A percentile compares a stretch with the other conserved stretches of the same genome.
Evolutionary conservation across 2,329 filamentous ascomycete genomes (phyloP).

Genomic region (Fusarium sterilihyphosum): DNA sequence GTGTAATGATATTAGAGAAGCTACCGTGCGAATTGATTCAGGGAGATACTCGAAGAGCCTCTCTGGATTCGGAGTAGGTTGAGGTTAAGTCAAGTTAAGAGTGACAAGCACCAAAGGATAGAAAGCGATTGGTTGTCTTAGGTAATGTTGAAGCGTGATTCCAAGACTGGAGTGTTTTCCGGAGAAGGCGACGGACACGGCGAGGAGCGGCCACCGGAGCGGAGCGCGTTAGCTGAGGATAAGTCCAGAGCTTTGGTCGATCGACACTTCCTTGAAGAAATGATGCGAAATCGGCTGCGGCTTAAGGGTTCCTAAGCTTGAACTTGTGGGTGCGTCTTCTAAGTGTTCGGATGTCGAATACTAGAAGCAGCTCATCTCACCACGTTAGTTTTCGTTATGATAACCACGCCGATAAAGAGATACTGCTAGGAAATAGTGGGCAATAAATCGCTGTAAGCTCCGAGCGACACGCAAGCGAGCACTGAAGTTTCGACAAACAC

Average conservation of each 20-base stretch:
- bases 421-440: constrained; percentile 14
- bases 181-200: constrained; percentile 34
- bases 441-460: constrained; percentile 23
- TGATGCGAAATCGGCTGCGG: constrained; percentile 1
- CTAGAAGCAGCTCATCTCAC: constrained; percentile 18
- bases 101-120: constrained; percentile 10
- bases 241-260: constrained; percentile 24
- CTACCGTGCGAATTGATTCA: constrained; percentile 1
- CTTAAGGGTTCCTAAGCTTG: background rate
- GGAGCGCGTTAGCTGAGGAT: constrained; percentile 22
- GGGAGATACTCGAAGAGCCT: constrained; percentile 7
- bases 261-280: constrained; percentile 18
- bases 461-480: constrained; percentile 24
- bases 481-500: constrained; percentile 14
- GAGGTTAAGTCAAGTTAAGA: constrained; percentile 26
- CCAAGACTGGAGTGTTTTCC: constrained; percentile 21
- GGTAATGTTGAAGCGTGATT: constrained; percentile 29
- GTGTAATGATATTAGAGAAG: background rate
- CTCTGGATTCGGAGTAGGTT: constrained; percentile 1
- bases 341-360: constrained; percentile 18
- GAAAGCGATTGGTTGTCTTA: constrained; percentile 23
- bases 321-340: constrained; percentile 10
- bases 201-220: constrained; percentile 30
- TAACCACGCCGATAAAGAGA: background rate
- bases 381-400: constrained; percentile 10